Evolutionary conservation across 768 basidiomycete species (phyloP), one percentile per base, ranked within the genome.

Genomic region (Collybia sordida): DNA sequence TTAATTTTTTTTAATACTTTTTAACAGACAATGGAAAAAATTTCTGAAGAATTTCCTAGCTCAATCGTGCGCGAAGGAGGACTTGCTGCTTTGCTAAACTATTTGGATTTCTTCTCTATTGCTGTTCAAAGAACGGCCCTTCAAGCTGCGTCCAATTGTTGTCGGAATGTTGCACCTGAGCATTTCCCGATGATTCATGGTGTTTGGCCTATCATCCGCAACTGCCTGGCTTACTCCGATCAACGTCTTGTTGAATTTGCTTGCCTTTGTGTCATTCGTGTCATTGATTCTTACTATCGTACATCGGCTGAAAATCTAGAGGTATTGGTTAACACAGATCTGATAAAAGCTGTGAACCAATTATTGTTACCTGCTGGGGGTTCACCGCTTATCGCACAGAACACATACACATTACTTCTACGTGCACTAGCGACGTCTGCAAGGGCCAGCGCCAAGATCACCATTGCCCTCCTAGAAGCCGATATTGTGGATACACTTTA

Each of bases 171-270:
- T 45, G 86, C 92, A 2, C 66, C 88, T 22, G 97, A 98, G 51
- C 86, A 92, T 63, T 95, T 94, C 69, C 65, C 81, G 27, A 93
- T 93, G 84, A 87, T 98, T 61, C 82, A 79, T 35, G 89, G 88
- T 40, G 90, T 93, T 35, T 91, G 89, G 88, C 86, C 95, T 0
- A 96, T 91, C 68, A 87, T 99, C 57, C 86, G 92, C 52, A 93
- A 93, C 59, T 94, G 94, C 57, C 78, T 98, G 40, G 78, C 83
- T 0, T 97, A 96, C 62, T 86, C 92, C 23, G 96, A 98, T 67
- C 93, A 96, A 68, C 86, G 93, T 45, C 82, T 98, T n/a, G 97
- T 99, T 55, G 97, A 98, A 69, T 96, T 88, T 64, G 94, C 94
- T 1, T 93, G 92, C 57, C 82, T 96, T 45, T 96, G 92, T 57